These are phyloP conservation scores for Heterococcus sp. DNA, from an alignment of 108 stramenopile genomes.

Conservation along the genomic window DNA sequence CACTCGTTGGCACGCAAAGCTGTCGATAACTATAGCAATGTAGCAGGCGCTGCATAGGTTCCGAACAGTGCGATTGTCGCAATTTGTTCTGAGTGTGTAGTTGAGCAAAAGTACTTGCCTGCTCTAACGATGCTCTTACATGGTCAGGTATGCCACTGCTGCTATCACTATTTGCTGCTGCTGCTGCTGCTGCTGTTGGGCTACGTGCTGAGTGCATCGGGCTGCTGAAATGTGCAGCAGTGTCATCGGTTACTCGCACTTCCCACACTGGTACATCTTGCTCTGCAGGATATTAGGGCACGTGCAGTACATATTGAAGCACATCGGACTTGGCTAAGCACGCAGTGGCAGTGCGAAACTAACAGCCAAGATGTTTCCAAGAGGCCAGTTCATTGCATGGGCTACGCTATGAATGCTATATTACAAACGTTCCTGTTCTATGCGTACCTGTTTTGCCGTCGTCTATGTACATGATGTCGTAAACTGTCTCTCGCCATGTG, in stretches of 20 bases:
- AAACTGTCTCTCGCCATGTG: background rate
- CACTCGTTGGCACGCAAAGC: too few species aligned
- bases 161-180: background rate
- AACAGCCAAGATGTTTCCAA: too few species aligned
- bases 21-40: too few species aligned
- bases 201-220: background rate
- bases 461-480: constrained; percentile 28
- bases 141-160: too few species aligned
- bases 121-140: too few species aligned
- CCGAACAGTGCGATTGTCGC: too few species aligned
- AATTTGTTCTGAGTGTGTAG: too few species aligned
- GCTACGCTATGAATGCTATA: background rate
- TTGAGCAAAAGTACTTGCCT: too few species aligned
- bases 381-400: background rate
- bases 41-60: too few species aligned
- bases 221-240: background rate
- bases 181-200: background rate
- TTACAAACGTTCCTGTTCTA: background rate
- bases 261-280: background rate
- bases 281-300: background rate
- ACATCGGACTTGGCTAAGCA: background rate
- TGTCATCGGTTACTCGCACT: background rate
- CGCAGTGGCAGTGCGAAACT: background rate
- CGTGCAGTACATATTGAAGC: background rate
- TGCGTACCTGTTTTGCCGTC: constrained; percentile 17